Conservation (phyloP, 192 early-diverging fungal species). For the Gorgonomyces haynaldii region DNA sequence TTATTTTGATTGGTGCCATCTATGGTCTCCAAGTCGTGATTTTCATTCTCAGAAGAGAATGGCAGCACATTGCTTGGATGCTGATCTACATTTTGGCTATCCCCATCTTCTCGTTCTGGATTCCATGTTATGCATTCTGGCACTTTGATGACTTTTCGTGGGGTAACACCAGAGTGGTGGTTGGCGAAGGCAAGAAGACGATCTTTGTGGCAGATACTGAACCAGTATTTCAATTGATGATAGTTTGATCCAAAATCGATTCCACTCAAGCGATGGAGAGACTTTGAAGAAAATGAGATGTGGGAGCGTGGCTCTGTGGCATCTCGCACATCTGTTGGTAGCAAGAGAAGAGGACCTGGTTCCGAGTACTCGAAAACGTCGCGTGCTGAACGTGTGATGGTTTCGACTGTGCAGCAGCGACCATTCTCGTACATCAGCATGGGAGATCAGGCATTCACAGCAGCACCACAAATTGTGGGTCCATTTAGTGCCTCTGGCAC, state of each 20-base stretch:
- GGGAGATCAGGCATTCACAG: conserved; percentile 45
- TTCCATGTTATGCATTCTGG: conserved; percentile 87
- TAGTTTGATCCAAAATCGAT: conserved; percentile 82
- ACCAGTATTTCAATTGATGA: too few species aligned
- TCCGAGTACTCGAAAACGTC: neutral
- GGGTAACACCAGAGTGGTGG: conserved; percentile 94
- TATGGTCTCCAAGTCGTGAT: conserved; percentile 93
- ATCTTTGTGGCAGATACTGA: conserved; percentile 46
- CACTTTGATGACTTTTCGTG: conserved; percentile 99
- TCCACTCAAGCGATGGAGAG: conserved; percentile 72
- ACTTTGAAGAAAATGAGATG: conserved; percentile 23
- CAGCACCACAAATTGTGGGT: neutral
- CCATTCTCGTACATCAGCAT: neutral
- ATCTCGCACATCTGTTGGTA: too few species aligned
- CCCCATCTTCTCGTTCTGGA: conserved; percentile 72
- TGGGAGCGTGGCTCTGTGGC: conserved; percentile 5
- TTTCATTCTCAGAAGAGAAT: conserved; percentile 79
- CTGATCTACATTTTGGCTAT: conserved; percentile 80
- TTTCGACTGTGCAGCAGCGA: neutral
- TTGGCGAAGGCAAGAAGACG: conserved; percentile 69
- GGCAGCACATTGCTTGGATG: conserved; percentile 89
- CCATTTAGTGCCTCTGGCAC: conserved; percentile 15
- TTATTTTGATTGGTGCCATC: conserved; percentile 78
- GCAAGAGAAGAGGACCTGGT: too few species aligned
- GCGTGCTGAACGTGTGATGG: neutral